phyloP scores from a whole-genome alignment of 345 rosid species.

The Gossypium rotundifolium region DNA sequence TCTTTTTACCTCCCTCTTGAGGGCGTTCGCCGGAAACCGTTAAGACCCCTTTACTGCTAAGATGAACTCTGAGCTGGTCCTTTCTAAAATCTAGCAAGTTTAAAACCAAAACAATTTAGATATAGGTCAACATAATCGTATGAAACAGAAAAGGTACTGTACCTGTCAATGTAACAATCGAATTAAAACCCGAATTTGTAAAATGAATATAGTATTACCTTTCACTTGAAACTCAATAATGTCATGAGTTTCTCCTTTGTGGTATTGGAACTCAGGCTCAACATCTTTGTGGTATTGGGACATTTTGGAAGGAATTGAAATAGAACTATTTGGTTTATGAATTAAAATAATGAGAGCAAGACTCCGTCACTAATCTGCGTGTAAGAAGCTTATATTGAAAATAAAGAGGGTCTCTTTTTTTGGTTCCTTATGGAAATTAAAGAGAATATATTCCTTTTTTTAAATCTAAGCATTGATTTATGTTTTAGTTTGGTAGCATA shows the following conservation, averaged over 20 bases:
- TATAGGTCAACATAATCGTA: no score
- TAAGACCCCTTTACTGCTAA: slow-evolving; percentile 34
- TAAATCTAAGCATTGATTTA: not conserved
- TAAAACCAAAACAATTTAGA: not conserved
- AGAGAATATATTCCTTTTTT: slow-evolving; percentile 3
- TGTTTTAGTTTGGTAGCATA: not conserved
- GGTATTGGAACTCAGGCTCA: slow-evolving; percentile 49
- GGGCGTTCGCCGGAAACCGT: slow-evolving; percentile 36
- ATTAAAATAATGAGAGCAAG: not conserved
- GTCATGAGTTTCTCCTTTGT: slow-evolving; percentile 23
- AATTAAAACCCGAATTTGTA: no score
- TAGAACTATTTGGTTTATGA: not conserved
- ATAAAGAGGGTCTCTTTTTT: not conserved
- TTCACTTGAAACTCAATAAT: slow-evolving; percentile 40
- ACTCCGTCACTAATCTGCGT: not conserved
- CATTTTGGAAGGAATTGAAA: not conserved
- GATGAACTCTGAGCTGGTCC: slow-evolving; percentile 39
- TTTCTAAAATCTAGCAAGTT: slow-evolving; percentile 37
- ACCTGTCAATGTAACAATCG: no score
- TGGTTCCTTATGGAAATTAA: not conserved
- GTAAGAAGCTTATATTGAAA: not conserved
- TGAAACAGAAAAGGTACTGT: not conserved
- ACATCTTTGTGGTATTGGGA: slow-evolving; percentile 28
- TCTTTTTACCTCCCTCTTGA: slow-evolving; percentile 19
- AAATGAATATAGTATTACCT: slow-evolving; percentile 20